Evolutionary conservation across 306 rosid species (phyloP), one percentile per base, ranked within the genome.

Genomic region (Rosa lucieae): DNA sequence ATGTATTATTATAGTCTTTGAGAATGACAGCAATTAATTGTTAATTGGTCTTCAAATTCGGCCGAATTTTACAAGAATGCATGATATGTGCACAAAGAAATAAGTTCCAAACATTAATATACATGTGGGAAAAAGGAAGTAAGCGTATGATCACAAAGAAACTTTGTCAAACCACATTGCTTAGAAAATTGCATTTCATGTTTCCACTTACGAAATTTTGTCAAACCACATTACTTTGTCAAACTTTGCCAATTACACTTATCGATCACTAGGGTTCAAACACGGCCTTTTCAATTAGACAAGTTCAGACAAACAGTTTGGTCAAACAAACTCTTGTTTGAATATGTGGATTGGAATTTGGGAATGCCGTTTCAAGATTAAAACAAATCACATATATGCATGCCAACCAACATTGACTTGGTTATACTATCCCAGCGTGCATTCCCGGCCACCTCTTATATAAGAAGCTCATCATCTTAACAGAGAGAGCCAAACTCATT

Each of bases 291-390:
- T 35, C 21, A 29, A 10, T 29, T 40, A 35, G 70, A 65, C 46
- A 6, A 32, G 43, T 65, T 67, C 48, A 67, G 72, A 67, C 49
- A 23, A 67, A 18, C 29, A 8, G 1, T 67, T 1, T 67, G 72
- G 29, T 67, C 72, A 44, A 67, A 37, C 29, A 67, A 67, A 39
- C 14, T 15, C 10, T 39, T 67, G 48, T 67, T 67, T 67, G 72
- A 67, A 67, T 67, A 67, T 67, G 48, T 40, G 1, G 29, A 67
- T 40, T 29, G 18, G 40, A 62, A 62, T 26, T 21, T 58, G 14
- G 65, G 21, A 21, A 58, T 67, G 13, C 26, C 49, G 21, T 67
- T 67, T 18, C 46, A 40, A 67, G 2, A 17, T 39, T 17, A 20
- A 1, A 67, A 40, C 48, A 67, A 39, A 18, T 40, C 17, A 39